A percentile compares a stretch with the other conserved stretches of the same genome.
These are phyloP conservation scores for Reutealis trisperma DNA, from an alignment of 345 rosid species.

Conservation along the genomic window DNA sequence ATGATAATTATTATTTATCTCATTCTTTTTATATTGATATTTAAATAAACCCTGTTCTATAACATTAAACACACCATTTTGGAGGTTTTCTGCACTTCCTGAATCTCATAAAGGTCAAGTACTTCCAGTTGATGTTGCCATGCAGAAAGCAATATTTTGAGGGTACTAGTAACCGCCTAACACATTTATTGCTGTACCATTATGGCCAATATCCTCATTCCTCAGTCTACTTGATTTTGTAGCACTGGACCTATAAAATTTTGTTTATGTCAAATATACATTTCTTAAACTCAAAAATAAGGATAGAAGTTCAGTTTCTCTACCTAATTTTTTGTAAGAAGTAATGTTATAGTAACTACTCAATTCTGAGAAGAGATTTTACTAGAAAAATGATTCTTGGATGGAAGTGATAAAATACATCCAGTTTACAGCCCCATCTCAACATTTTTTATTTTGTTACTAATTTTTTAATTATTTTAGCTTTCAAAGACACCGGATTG, in stretches of 20 bases:
- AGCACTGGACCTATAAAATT: not conserved
- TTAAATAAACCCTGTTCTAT: not conserved
- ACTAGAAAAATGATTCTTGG: not conserved
- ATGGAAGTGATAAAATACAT: not conserved
- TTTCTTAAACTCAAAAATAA: not conserved
- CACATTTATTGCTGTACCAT: not conserved
- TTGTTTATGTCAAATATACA: not conserved
- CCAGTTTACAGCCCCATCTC: not conserved
- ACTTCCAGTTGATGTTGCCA: not conserved
- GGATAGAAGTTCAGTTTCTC: not conserved
- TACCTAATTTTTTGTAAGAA: not conserved
- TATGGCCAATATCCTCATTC: not conserved
- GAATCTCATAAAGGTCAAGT: not conserved
- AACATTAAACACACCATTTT: not conserved
- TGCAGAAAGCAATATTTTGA: not conserved
- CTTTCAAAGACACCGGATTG: constrained; percentile 73
- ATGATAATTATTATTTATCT: not conserved
- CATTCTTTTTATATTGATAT: not conserved
- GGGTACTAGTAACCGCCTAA: not conserved
- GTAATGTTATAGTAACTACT: not conserved
- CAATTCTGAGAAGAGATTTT: not conserved
- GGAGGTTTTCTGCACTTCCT: not conserved
- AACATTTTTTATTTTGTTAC: not conserved
- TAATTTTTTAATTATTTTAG: constrained; percentile 29
- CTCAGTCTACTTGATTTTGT: not conserved